A percentile compares a stretch with the other conserved stretches of the same genome.
Conservation (phyloP, 2,329 filamentous ascomycete genomes). For the Diaporthe helianthi region DNA sequence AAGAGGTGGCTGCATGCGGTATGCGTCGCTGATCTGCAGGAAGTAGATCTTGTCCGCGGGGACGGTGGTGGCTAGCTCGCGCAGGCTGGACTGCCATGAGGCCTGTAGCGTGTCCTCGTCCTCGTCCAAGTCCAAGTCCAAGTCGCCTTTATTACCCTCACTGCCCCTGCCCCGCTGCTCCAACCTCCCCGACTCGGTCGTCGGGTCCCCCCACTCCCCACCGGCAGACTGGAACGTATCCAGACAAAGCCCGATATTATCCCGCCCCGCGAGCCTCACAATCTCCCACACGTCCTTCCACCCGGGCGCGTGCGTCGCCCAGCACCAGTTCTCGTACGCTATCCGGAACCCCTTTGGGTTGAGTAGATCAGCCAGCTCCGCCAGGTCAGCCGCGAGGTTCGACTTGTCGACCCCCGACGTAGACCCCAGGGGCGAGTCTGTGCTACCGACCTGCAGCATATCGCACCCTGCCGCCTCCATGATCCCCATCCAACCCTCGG, state of each 20-base stretch:
- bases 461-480: conserved; percentile 75
- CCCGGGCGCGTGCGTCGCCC: conserved; percentile 72
- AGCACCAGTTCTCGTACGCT: conserved; percentile 85
- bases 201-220: conserved; percentile 76
- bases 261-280: conserved; percentile 65
- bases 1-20: conserved; percentile 65
- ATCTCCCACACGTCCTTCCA: conserved; percentile 77
- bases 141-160: too few species aligned
- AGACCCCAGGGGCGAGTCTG: conserved; percentile 60
- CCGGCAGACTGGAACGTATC: conserved; percentile 81
- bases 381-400: conserved; percentile 66
- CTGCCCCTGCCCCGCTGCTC: conserved; percentile 47
- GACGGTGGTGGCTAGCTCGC: conserved; percentile 62
- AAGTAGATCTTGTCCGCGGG: conserved; percentile 76
- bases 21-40: conserved; percentile 78
- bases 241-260: conserved; percentile 76
- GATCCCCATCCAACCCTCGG: conserved; percentile 71
- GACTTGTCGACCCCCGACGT: conserved; percentile 54
- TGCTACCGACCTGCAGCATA: conserved; percentile 72
- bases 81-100: conserved; percentile 61
- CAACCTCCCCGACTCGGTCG: conserved; percentile 64
- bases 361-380: conserved; percentile 68
- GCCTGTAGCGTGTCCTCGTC: conserved; percentile 53
- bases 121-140: too few species aligned
- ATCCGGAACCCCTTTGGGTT: conserved; percentile 63